Evolutionary conservation across 2,329 filamentous ascomycete genomes (phyloP), one percentile per base, ranked within the genome.

Genomic region (Cladosporium sp.): DNA sequence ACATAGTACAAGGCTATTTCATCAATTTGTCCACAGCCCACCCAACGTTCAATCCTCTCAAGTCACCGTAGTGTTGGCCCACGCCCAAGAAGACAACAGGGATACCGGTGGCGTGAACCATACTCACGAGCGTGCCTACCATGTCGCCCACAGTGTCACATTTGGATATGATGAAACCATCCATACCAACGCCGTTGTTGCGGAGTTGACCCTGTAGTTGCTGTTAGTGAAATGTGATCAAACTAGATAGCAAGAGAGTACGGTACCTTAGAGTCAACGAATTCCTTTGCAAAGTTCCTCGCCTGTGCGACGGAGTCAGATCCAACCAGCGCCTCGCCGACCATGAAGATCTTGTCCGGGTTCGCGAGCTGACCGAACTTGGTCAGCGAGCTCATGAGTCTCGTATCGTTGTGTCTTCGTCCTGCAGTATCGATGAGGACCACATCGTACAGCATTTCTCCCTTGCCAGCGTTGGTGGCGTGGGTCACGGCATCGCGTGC

Each of bases 81-180:
- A 86, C 83, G 2, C 88, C 94, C 65, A 99, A 83, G 71, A 99
- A 99, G 11, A 97, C 82, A 19, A 99, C 92, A 0, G 95, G 95
- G 47, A 99, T 95, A 28, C 93, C 69, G 3, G 95, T 99, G 3
- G 94, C 93, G 76, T 97, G 93, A 39, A 99, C 93, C 80, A 99
- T 93, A 72, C 90, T 96, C 63, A 99, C 94, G 63, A 99, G 80
- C 2, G 93, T 97, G 2, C 88, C 92, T 43, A 97, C 92, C 92
- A 97, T 97, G 76, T 97, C 93, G n/a, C 94, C 95, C 38, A 99
- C 95, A 0, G 94, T 99, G 77, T 99, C 94, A 73, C 94, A 97
- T 76, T 99, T 99, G 61, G 88, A 93, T 67, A 99, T 97, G 72
- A 99, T 96, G 75, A 99, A 99, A 5, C 94, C 94, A 75, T 99